Evolutionary conservation across 306 rosid genomes (phyloP), one percentile per base, ranked within the genome.

Genomic region (Lathyrus tuberosus): DNA sequence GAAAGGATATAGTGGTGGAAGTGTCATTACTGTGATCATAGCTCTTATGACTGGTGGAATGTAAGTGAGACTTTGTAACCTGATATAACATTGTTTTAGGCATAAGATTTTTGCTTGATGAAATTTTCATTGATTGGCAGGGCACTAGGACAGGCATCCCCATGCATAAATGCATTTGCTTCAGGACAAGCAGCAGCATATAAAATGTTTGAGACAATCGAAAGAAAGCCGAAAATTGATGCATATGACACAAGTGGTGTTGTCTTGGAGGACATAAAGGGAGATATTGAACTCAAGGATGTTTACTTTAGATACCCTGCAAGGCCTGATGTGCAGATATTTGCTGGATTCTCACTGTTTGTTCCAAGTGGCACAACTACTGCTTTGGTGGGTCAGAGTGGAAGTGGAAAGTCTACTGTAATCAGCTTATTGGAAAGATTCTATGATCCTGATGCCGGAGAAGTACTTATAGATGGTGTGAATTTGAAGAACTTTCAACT

Each of bases 341-440:
- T 94, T 62, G 40, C 92, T 0, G 98, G 96, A 38, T 90, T 94
- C 79, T 90, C 97, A 8, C 65, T 94, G 42, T 15, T 28, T 62
- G 91, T 90, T 65, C 82, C 90, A 0, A 84, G 79, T 60, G 97
- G 97, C 61, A 82, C 79, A 48, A 88, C 92, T 31, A 69, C 84
- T 30, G 98, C 98, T 33, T 86, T 94, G 47, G 97, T 94, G 48
- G 98, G 97, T 49, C 96, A 90, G 56, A 94, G 98, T 61, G 98
- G 98, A 52, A 94, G 98, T 41, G 98, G 98, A 8, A 94, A 94
- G 65, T 94, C 98, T 0, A 94, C 97, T 0, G 92, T 90, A 11
- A 85, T 90, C 26, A 82, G 87, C 60, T 76, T 94, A 38, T 49
- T 90, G 10, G 97, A 94, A 79, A 85, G 98, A 60, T 90, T 94